Evolutionary conservation across 1,139 yeast species (phyloP), one percentile per base, ranked within the genome.

Genomic region (Geotrichum histeridarum): DNA sequence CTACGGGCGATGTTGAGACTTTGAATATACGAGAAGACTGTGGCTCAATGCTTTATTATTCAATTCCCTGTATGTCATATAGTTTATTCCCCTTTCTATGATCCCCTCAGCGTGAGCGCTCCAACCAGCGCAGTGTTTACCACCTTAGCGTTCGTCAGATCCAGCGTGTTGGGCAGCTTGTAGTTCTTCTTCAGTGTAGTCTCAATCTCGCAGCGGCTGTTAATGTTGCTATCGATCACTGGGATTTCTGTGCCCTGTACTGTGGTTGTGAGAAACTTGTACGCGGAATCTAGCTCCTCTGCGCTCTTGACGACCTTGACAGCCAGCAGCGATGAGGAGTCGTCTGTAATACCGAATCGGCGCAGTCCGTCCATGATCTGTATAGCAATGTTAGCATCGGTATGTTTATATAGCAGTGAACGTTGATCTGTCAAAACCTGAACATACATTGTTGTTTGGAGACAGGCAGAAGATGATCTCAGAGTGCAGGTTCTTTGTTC

Each of bases 401-500:
- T 5, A 22, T 22, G 39, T 33, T 43, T 14, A 27, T 14, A 14
- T 22, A 14, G 12, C 8, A 27, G 9, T 15, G 11, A 17, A 4
- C n/a, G 11, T 5, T 31, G 9, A 32, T 9, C 18, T 32, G 5
- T 22, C 27, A 22, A 22, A 22, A 22, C 5, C 27, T 22, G 27
- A 22, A 22, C 61, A 31, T 43, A 60, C 60, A 61, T 77, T 77
- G 53, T 77, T 78, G 31, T 75, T 74, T 1, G 83, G 81, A 1
- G 83, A 76, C 53, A 81, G 66, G 46, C 80, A 73, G 59, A 79
- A 74, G 11, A 81, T 73, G 17, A 78, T 65, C 60, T 81, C 85
- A 0, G 84, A 77, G 57, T 80, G 81, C 5, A 81, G 54, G 1
- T 75, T 72, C 60, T 72, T 76, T 1, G 85, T 77, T 57, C 81